Evolutionary conservation across 441 rosid species (phyloP), one percentile per base, ranked within the genome.

Genomic region (Brassica hybrid): DNA sequence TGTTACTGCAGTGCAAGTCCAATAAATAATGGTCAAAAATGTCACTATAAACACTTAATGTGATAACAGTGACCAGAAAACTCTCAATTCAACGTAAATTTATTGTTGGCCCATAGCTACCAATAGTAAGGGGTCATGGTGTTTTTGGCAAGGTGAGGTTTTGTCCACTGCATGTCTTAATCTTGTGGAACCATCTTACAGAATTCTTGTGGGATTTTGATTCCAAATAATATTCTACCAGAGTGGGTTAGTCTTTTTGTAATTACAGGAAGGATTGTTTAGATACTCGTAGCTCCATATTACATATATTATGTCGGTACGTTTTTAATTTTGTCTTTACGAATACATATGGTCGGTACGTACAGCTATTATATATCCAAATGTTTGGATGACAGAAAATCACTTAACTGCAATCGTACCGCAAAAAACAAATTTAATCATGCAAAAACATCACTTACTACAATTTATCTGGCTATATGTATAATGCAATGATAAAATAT

Each of bases 291-390:
- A 10, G 41, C 27, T 67, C 68, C 17, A 41, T 23, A 27, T n/a
- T n/a, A n/a, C n/a, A n/a, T n/a, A n/a, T n/a, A n/a, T n/a, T 38
- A 75, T 68, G 78, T 75, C 73, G 69, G 69, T 43, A 43, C 19
- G 69, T 6, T 1, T 10, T 34, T 36, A 36, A 27, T 64, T n/a
- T n/a, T n/a, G n/a, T n/a, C n/a, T n/a, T n/a, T n/a, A n/a, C n/a
- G n/a, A n/a, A n/a, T n/a, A n/a, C n/a, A n/a, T n/a, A n/a, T n/a
- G n/a, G n/a, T n/a, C n/a, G n/a, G n/a, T n/a, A n/a, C n/a, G n/a
- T n/a, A n/a, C 50, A 50, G 56, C 56, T 50, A 50, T 50, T 14
- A n/a, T 50, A 50, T n/a, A 48, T 48, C 56, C 56, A 48, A 48
- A 48, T 48, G 17, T 50, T 50, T 50, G 56, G 32, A 27, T 27